Base-by-base conservation (phyloP, 2,329 filamentous ascomycete species). In the Colletotrichum kahawae region DNA sequence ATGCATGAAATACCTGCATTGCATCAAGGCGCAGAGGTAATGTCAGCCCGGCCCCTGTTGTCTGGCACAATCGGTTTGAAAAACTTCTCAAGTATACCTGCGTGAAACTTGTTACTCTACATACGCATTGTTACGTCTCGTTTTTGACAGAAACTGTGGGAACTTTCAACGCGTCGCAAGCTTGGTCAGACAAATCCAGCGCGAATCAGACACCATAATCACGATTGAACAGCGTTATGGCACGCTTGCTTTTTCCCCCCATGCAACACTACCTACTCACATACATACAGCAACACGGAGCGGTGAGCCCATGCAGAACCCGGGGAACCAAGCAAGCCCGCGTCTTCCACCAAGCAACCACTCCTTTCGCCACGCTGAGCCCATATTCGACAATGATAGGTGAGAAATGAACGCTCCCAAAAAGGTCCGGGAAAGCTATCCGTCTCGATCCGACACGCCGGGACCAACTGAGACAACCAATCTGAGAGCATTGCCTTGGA, bases 381-480 rank as follows among this genome's bases (percentile, higher is more conserved):
- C 34, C 34, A 43, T 21, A 13, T 24, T 43, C 7, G 14, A 31
- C 13, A 24, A 16, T 72, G 69, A 72, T 64, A 73, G 69, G 69
- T n/a, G 69, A 73, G 14, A 13, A 16, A 24, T 18, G 56, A 33
- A 59, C 27, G n/a, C 16, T 10, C 18, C 18, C 34, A 21, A 64
- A 38, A 36, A n/a, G 34, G 24, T 13, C 56, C 69, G 62, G 63
- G 69, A 43, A 62, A 18, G 29, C 8, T 24, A 65, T 59, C 73
- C 73, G 73, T 48, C 48, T 56, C 24, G 48, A 63, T 38, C 69
- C 73, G 69, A 73, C 57, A 34, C 54, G 73, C 57, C 43, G 73
- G 73, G 57, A 67, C 34, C 18, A 34, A 36, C 34, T 36, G 51
- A 69, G 70, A 68, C 43, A 51, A 29, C 24, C 54, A 10, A 14